Base-by-base conservation (phyloP, 2,329 filamentous ascomycete species). In the Paecilomyces sp. region DNA sequence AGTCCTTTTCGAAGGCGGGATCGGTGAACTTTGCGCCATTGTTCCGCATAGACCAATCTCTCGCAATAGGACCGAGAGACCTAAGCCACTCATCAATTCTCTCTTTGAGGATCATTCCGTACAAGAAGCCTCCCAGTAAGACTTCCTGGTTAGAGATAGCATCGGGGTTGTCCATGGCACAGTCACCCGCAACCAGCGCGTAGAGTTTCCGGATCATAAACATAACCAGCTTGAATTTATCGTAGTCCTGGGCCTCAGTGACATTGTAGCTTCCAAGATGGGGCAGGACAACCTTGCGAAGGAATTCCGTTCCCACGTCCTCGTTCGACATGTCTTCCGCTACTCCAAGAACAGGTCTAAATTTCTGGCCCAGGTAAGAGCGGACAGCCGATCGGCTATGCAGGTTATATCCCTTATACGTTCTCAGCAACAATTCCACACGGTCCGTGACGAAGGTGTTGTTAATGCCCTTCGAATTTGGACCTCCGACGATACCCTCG, bases 181-280 rank as follows among this genome's bases (percentile, higher is more conserved):
- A 97, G 64, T 97, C 93, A 59, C 93, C 92, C 62, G 92, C 92
- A 8, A 94, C 93, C 55, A 99, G 81, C 13, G 92, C 86, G 71
- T 99, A 99, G 33, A 99, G 84, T 75, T 99, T 99, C 64, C 93
- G 85, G 68, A 92, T 90, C 92, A 97, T 97, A 78, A 97, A 95
- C 52, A 97, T 81, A 53, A 97, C 80, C 85, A 96, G 87, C 66
- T 89, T 88, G 79, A 96, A 97, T 76, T 99, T 99, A 80, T 97
- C 92, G 53, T 83, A 83, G 68, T 97, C 88, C 75, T 97, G 90
- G 58, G 86, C 81, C 62, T 92, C 88, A 0, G 90, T 93, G 34
- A 96, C 91, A 64, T 94, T 82, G 64, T 89, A 82, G 66, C 91
- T 92, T 59, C 93, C 93, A 18, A 99, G 81, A 77, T 99, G 93